Conservation (phyloP, 805 yeast genomes). For the Lachancea sp. region DNA sequence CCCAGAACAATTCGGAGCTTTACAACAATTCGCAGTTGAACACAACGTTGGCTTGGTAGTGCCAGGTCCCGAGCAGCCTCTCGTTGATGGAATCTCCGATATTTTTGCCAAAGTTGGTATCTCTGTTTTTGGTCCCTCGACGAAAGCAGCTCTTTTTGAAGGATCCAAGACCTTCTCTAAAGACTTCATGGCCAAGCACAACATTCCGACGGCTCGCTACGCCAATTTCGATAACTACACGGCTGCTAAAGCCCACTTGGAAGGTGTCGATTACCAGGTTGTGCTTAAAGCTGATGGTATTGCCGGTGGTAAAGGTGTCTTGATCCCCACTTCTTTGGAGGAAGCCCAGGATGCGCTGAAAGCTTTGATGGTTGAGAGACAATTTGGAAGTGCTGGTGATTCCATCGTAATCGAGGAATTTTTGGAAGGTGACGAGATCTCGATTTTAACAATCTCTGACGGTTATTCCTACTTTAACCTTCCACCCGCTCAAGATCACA, state of each 20-base stretch:
- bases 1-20: constrained; percentile 57
- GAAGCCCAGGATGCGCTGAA: constrained; percentile 83
- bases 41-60: constrained; percentile 66
- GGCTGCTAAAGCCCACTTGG: constrained; percentile 66
- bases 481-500: constrained; percentile 98
- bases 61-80: constrained; percentile 99
- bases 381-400: constrained; percentile 91
- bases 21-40: constrained; percentile 68
- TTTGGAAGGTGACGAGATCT: constrained; percentile 93
- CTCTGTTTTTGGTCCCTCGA: constrained; percentile 95
- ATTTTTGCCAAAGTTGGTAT: constrained; percentile 76
- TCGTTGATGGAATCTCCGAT: constrained; percentile 85
- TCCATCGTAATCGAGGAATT: constrained; percentile 93
- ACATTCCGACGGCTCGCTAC: constrained; percentile 91
- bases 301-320: constrained; percentile 98
- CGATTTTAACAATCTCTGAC: constrained; percentile 85
- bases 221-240: constrained; percentile 73
- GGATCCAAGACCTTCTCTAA: constrained; percentile 95
- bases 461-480: constrained; percentile 87
- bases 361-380: constrained; percentile 82
- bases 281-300: constrained; percentile 97
- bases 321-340: constrained; percentile 76
- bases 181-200: constrained; percentile 85
- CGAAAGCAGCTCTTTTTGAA: constrained; percentile 86
- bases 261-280: constrained; percentile 58